These are phyloP conservation scores for Talaromyces sp. DNA, from an alignment of 2,329 filamentous ascomycete genomes.

Conservation along the genomic window DNA sequence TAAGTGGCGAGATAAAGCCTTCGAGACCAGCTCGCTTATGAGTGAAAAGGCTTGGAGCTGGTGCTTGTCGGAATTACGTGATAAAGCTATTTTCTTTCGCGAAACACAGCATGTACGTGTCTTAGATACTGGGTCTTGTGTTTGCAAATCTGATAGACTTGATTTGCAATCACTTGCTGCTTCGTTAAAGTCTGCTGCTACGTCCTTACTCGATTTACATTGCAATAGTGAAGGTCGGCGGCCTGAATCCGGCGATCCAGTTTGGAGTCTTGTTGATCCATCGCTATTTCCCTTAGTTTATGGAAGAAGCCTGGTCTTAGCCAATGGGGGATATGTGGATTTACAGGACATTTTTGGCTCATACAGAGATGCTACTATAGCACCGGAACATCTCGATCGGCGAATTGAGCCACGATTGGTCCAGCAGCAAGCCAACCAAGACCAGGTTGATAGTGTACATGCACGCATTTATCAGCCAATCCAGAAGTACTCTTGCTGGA, in stretches of 20 bases:
- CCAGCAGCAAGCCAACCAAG: too few relatives aligned
- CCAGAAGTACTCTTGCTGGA: too few relatives aligned
- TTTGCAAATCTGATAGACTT: background rate
- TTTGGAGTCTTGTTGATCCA: background rate
- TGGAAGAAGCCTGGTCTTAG: background rate
- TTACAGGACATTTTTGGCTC: background rate
- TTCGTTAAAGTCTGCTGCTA: background rate
- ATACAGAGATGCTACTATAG: background rate
- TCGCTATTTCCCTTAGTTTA: background rate
- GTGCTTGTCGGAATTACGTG: background rate
- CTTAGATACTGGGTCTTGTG: background rate
- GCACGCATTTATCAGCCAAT: too few relatives aligned
- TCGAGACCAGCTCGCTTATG: background rate
- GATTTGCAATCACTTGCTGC: background rate
- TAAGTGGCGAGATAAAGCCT: background rate
- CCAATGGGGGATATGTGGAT: too few relatives aligned
- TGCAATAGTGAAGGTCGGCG: background rate
- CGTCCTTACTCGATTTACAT: background rate
- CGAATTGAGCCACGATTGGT: too few relatives aligned
- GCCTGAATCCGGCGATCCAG: background rate
- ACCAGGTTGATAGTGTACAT: too few relatives aligned
- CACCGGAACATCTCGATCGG: background rate
- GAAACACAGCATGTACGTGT: background rate
- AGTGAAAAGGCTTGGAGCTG: background rate
- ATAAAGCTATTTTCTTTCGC: background rate